Evolutionary conservation across 2,329 filamentous ascomycete species (phyloP).

Genomic region (Colletotrichum siamense): DNA sequence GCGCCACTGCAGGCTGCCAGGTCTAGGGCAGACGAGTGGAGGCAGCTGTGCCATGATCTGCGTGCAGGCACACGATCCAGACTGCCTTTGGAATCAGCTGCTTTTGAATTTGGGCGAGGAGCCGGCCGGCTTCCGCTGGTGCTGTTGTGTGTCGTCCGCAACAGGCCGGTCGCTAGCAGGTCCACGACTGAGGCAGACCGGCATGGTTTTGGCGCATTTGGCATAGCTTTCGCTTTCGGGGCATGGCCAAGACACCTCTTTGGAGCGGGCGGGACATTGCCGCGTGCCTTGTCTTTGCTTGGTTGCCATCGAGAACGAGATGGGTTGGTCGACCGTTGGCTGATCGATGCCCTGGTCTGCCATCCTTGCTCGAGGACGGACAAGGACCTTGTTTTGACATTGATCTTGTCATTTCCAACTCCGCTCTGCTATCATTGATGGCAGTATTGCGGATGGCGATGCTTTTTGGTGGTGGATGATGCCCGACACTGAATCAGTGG

Average conservation of each 20-base stretch:
- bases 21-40: not conserved
- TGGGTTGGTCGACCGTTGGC: not conserved
- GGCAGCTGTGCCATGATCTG: not conserved
- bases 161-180: not conserved
- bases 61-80: slow-evolving; percentile 1
- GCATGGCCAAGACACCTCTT: not conserved
- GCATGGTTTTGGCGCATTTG: not conserved
- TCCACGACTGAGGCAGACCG: not conserved
- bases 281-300: not conserved
- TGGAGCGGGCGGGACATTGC: not conserved
- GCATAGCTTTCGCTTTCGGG: not conserved
- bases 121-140: not conserved
- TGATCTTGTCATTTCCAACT: not conserved
- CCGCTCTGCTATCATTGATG: not conserved
- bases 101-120: slow-evolving; percentile 7
- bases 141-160: not conserved
- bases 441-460: not conserved
- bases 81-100: slow-evolving; percentile 4
- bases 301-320: not conserved
- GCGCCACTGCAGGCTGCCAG: not conserved
- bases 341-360: not conserved
- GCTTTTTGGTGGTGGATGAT: not conserved
- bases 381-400: not conserved
- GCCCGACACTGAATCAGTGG: not conserved
- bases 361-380: not conserved